phyloP scores from a whole-genome alignment of 352 stramenopile species.

The Phytopythium vexans region DNA sequence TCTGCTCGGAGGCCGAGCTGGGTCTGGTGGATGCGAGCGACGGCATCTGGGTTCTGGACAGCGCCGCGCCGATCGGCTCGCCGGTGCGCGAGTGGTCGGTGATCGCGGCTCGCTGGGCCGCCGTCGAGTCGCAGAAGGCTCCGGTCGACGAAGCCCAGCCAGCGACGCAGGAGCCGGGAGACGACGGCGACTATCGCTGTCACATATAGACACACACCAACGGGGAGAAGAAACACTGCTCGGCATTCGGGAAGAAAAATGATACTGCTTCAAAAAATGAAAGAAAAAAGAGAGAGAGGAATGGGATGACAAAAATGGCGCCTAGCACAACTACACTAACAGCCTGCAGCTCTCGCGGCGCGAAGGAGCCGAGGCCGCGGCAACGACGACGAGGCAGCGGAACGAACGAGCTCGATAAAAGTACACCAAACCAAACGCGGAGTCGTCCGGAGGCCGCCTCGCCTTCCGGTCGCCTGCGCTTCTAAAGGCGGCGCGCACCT shows the following conservation, averaged over 20 bases:
- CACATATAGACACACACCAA: conserved; percentile 5
- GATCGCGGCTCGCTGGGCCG: conserved; percentile 31
- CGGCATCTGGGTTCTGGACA: conserved; percentile 64
- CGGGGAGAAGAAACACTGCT: background rate
- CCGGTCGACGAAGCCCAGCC: background rate
- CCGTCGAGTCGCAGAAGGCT: background rate
- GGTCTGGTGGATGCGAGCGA: conserved; percentile 57
- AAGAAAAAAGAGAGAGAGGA: background rate
- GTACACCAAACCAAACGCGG: too few species aligned
- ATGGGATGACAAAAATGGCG: too few species aligned
- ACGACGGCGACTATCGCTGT: conserved; percentile 4
- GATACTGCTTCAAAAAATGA: background rate
- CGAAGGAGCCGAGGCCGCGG: too few species aligned
- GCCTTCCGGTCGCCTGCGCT: background rate
- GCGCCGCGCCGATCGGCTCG: conserved; percentile 47
- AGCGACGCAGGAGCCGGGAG: background rate
- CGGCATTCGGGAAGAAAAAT: background rate
- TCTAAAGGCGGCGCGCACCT: background rate
- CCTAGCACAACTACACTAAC: too few species aligned
- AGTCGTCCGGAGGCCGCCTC: too few species aligned
- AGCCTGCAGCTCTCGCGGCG: too few species aligned
- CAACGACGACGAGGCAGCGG: too few species aligned
- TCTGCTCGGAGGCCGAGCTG: conserved; percentile 78
- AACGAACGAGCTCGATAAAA: too few species aligned
- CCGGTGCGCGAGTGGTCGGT: conserved; percentile 41